Base-by-base conservation (phyloP, 2,329 filamentous ascomycete genomes). In the Fusarium proliferatum region DNA sequence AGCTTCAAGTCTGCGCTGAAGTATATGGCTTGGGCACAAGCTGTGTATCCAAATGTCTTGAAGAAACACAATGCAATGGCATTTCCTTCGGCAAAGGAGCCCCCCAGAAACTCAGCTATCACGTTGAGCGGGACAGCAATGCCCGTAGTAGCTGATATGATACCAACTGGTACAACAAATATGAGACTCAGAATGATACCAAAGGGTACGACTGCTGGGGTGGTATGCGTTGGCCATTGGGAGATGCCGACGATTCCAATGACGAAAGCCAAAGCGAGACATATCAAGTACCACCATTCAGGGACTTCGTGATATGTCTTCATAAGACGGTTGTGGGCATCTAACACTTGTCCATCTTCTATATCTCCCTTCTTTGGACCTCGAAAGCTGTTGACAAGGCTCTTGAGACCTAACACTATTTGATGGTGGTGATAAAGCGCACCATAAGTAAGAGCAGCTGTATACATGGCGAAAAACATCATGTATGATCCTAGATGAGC, bases 301-400 rank as follows among this genome's bases (percentile, higher is more conserved):
- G 85, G 84, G 1, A 85, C 83, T 72, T 87, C 85, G 7, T 79
- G 80, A 69, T 88, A 88, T 2, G 73, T 73, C 16, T 78, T 76
- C 85, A 88, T 88, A 26, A 87, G 81, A 5, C 84, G 81, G 63
- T 83, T 84, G 75, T 88, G 86, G 5, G 86, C 78, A 67, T 85
- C 84, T 3, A 74, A 34, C 9, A 76, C 67, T 26, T 78, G 72
- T 8, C 58, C 72, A 13, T 77, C 64, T 10, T 77, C 72, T 10
- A 64, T 59, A 1, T 76, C 59, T 13, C 67, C 60, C 57, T 76
- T 76, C 73, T 79, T 80, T 11, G 79, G 79, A 2, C 61, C 60
- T 12, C 74, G 71, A 30, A 78, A 64, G 53, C 77, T 82, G 21
- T 75, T 72, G 62, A 71, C 36, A 17, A 82, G 73, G 41, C 80